Evolutionary conservation across 495 filamentous ascomycete genomes (phyloP), one percentile per base, ranked within the genome.

Genomic region (Xylaria intraflava): DNA sequence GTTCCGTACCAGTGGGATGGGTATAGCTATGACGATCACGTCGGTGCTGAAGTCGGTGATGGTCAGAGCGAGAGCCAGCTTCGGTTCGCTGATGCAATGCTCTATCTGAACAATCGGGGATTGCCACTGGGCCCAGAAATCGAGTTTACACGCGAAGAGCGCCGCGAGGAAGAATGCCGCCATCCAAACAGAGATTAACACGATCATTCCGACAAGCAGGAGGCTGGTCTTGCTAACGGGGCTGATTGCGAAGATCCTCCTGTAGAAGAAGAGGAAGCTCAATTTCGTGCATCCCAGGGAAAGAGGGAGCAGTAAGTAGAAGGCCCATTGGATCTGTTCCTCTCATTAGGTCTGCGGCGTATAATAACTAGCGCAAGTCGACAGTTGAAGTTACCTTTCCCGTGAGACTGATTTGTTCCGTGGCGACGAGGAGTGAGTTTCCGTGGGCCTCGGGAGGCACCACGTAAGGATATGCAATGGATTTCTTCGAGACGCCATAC

Each of bases 261-360:
- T 17, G 31, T 69, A 69, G 43, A 69, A 69, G 23, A 66, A 56
- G 0, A 69, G 40, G 6, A 66, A 61, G 51, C 64, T 63, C 7
- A 42, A 22, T 46, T 69, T 69, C 19, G 50, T 56, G 29, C 49
- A 66, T 8, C 57, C 66, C 1, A 69, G 35, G 7, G 62, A 51
- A 1, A 69, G 3, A 0, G 61, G 61, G 2, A 69, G 53, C 50
- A 68, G 51, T 1, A 57, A 31, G 7, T 43, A 46, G 17, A 52
- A 48, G 6, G 52, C 35, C 29, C 53, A 64, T 53, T 65, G 46
- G n/a, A 60, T 49, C 64, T 65, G 17, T 22, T 7, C 17, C 24
- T 12, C 11, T n/a, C n/a, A n/a, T n/a, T n/a, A n/a, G n/a, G n/a
- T n/a, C n/a, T n/a, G n/a, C n/a, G n/a, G n/a, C n/a, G n/a, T n/a